A percentile compares a stretch with the other conserved stretches of the same genome.
These are phyloP conservation scores for Alternaria sp. DNA, from an alignment of 2,329 filamentous ascomycete genomes.

Conservation along the genomic window DNA sequence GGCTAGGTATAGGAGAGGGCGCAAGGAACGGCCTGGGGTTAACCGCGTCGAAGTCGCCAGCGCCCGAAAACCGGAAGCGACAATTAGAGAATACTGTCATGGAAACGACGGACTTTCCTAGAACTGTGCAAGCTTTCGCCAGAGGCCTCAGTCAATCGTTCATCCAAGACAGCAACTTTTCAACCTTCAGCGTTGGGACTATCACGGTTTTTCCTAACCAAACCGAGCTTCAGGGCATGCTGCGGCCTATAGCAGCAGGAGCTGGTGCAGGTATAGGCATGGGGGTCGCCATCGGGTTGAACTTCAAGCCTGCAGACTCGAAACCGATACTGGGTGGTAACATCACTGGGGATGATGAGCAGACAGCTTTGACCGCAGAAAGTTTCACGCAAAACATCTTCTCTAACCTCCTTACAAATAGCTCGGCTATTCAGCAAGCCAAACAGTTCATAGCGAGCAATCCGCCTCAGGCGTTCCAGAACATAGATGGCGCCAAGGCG, in stretches of 20 bases:
- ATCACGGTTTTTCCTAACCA: constrained; percentile 11
- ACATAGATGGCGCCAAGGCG: constrained; percentile 28
- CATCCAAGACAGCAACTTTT: constrained; percentile 31
- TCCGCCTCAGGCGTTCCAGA: constrained; percentile 15
- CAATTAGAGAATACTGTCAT: constrained; percentile 18
- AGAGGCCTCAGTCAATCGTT: constrained; percentile 40
- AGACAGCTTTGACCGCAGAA: constrained; percentile 29
- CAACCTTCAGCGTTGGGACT: constrained; percentile 12
- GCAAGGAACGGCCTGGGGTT: constrained; percentile 35
- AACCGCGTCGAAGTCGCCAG: neutral
- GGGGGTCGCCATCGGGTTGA: constrained; percentile 35
- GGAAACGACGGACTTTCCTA: constrained; percentile 24
- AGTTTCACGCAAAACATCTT: constrained; percentile 34
- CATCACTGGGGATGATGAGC: constrained; percentile 17
- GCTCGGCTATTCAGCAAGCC: constrained; percentile 24
- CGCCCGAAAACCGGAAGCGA: constrained; percentile 10
- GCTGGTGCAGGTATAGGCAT: constrained; percentile 41
- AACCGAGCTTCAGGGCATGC: constrained; percentile 21
- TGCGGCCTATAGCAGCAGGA: constrained; percentile 36
- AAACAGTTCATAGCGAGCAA: constrained; percentile 6
- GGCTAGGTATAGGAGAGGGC: constrained; percentile 40
- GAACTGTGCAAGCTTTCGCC: constrained; percentile 32
- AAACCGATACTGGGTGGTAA: constrained; percentile 15
- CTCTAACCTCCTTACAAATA: constrained; percentile 36
- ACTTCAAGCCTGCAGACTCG: constrained; percentile 19